Base-by-base conservation (phyloP, 202 grass and related monocot genomes). In the Dendrocalamus latiflorus region DNA sequence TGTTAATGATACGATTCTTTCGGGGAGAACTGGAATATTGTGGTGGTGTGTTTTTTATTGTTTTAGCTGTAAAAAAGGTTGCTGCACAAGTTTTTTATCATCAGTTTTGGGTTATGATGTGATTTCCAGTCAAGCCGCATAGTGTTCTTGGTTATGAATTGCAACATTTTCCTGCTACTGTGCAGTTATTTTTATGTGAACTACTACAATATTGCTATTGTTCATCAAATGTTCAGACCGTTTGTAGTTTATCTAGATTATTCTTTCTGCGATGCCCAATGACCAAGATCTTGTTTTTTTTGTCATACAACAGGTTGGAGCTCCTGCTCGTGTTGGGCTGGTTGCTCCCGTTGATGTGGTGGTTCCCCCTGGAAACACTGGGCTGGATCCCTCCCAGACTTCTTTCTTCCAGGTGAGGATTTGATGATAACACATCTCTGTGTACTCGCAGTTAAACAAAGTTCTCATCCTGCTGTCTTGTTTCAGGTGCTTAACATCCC, bases 271-370 rank as follows among this genome's bases (percentile, higher is more conserved):
- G 1, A 10, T 80, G 9, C 4, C 9, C 9, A 33, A 37, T 25
- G 0, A 56, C 14, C 9, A 69, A 80, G 14, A 56, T n/a, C 38
- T 36, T 68, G 15, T 81, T n/a, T n/a, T n/a, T 79, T 54, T 14
- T 71, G 14, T 8, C 9, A 49, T 72, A 2, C 9, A 42, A 66
- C 79, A 97, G 94, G 94, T 97, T 79, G 94, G 94, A 21, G 94
- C 94, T 51, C 94, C 94, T 76, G 94, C 94, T 21, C 94, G 94
- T 90, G 94, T 97, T 80, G 94, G 94, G 15, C 87, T 97, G 41
- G 89, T 97, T 55, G 94, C 94, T 76, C 94, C 94, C 15, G 79
- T 94, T 79, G 94, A 97, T 75, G 94, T 97, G 6, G 94, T 97
- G 8, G 94, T 97, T 4, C 79, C 87, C 56, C 94, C 94, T 65